A percentile compares a stretch with the other conserved stretches of the same genome.
Evolutionary conservation across 2,329 filamentous ascomycete species (phyloP).

Genomic region (Clathrospora elynae): DNA sequence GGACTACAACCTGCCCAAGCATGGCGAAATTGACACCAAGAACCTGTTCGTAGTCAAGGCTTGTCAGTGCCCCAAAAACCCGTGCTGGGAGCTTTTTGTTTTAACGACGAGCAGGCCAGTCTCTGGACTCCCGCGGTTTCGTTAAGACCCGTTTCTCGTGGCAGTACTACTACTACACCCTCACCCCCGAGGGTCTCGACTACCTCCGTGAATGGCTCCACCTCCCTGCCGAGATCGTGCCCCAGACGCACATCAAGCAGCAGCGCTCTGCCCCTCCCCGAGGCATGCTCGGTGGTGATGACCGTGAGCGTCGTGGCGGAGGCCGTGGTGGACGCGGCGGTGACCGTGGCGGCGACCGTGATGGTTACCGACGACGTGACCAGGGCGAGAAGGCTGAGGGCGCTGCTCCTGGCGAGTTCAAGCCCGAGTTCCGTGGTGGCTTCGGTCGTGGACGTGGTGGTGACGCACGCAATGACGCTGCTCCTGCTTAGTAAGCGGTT

Average conservation of each 20-base stretch:
- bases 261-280: constrained; percentile 97
- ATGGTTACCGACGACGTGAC: constrained; percentile 85
- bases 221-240: constrained; percentile 98
- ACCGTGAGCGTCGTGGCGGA: constrained; percentile 79
- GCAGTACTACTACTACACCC: constrained; percentile 90
- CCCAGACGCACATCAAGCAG: constrained; percentile 99
- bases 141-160: constrained; percentile 98
- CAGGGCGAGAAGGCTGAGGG: constrained; percentile 56
- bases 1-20: constrained; percentile 98
- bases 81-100: neutral
- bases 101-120: constrained; percentile 65
- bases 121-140: constrained; percentile 95
- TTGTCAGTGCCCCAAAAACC: constrained; percentile 51
- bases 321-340: constrained; percentile 67
- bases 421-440: constrained; percentile 52
- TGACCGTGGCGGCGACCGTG: constrained; percentile 71
- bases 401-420: constrained; percentile 51
- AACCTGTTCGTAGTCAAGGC: constrained; percentile 99
- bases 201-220: constrained; percentile 99
- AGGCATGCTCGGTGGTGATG: constrained; percentile 88
- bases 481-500: constrained; percentile 46
- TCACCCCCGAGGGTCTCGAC: constrained; percentile 98
- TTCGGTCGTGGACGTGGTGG: constrained; percentile 49
- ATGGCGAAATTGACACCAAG: constrained; percentile 98
- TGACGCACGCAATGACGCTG: too few relatives aligned